Percentiles rank a stretch among this genome's conserved stretches.
These are phyloP conservation scores for Pseudozyma sp. DNA, from an alignment of 1,284 basidiomycete genomes.

Conservation along the genomic window DNA sequence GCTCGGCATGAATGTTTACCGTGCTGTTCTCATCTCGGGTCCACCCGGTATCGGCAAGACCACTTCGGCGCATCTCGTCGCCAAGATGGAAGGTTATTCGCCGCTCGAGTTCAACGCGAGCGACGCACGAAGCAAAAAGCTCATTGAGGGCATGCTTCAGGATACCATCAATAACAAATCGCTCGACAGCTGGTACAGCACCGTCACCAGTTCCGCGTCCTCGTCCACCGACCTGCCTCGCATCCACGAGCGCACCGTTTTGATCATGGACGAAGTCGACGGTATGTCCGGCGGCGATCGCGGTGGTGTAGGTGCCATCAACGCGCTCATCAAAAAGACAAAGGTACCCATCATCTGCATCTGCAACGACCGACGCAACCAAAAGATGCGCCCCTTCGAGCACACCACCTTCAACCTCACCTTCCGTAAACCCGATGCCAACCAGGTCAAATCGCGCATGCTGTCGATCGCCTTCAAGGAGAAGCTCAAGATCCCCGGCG, in stretches of 20 bases:
- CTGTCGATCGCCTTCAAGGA: conserved; percentile 77
- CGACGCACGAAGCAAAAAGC: conserved; percentile 93
- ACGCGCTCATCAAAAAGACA: conserved; percentile 91
- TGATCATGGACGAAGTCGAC: conserved; percentile 99
- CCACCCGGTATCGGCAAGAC: conserved; percentile 98
- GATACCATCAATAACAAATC: conserved; percentile 74
- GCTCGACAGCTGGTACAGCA: conserved; percentile 84
- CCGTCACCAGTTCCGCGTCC: conserved; percentile 5
- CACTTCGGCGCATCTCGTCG: conserved; percentile 91
- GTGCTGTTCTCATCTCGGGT: conserved; percentile 89
- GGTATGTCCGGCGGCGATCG: conserved; percentile 98
- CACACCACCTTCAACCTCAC: conserved; percentile 80
- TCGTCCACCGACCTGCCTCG: conserved; percentile 56
- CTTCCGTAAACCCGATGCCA: conserved; percentile 60
- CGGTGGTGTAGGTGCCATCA: conserved; percentile 93
- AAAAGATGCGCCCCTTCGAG: conserved; percentile 89
- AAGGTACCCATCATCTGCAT: conserved; percentile 98
- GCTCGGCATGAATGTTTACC: conserved; percentile 84
- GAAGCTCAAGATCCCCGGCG: conserved; percentile 87
- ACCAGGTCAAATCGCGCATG: conserved; percentile 71
- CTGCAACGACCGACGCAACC: conserved; percentile 86
- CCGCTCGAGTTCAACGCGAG: conserved; percentile 96
- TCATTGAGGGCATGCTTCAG: conserved; percentile 79
- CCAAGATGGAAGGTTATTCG: conserved; percentile 86
- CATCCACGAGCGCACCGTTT: conserved; percentile 82